Evolutionary conservation across 2,329 filamentous ascomycete species (phyloP).

Genomic region (Drechslera avenae): DNA sequence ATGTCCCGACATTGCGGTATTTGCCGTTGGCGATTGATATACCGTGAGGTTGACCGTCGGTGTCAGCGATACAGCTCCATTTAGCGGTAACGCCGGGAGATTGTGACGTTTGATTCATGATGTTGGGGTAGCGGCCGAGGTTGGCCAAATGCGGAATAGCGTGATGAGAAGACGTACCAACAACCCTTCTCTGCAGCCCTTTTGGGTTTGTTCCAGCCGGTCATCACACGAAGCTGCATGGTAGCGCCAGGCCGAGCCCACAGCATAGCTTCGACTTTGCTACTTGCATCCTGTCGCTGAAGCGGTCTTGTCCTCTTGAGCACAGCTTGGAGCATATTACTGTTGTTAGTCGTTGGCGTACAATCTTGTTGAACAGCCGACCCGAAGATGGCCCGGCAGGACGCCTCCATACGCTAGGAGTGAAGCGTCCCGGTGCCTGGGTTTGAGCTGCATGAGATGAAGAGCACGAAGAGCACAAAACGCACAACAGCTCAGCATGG

Average conservation of each 20-base stretch:
- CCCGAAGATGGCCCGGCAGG: slow-evolving; percentile 1
- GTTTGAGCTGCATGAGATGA: neutral
- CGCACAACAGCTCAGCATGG: no score
- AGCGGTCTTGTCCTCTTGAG: no score
- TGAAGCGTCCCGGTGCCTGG: neutral
- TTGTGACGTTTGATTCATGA: neutral
- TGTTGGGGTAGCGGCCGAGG: slow-evolving; percentile 18
- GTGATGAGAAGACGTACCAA: slow-evolving; percentile 28
- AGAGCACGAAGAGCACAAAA: neutral
- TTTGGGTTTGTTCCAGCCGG: no score
- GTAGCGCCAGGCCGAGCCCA: neutral
- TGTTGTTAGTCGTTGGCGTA: no score
- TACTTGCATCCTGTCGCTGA: no score
- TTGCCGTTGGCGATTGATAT: neutral
- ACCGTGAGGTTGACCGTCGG: neutral
- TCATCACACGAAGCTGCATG: no score
- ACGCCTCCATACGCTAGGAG: slow-evolving; percentile 10
- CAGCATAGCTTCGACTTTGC: no score
- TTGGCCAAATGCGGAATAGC: slow-evolving; percentile 14
- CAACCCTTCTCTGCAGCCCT: no score
- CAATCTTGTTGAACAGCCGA: slow-evolving; percentile 1
- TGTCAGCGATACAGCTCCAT: no score
- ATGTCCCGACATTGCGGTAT: slow-evolving; percentile 20
- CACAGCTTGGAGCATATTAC: no score
- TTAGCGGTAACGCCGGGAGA: no score